These are phyloP conservation scores for Ustilago nuda DNA, from an alignment of 1,284 basidiomycete genomes.

Conservation along the genomic window DNA sequence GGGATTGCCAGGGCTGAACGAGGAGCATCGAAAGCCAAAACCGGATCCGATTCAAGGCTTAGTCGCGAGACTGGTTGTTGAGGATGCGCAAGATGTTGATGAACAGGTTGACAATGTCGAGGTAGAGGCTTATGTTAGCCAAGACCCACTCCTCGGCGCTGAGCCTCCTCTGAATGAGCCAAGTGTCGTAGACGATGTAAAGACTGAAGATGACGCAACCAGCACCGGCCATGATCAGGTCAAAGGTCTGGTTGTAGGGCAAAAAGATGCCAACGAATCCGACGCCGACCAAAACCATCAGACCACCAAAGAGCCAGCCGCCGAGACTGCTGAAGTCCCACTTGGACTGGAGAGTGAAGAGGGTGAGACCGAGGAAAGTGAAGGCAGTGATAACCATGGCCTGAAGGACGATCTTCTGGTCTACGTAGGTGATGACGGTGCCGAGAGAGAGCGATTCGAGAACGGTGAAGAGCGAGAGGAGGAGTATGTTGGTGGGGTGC, in stretches of 20 bases:
- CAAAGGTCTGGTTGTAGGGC: conserved; percentile 80
- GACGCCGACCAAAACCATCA: conserved; percentile 63
- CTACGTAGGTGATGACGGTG: conserved; percentile 80
- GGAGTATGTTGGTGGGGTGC: conserved; percentile 82
- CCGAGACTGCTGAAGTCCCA: conserved; percentile 84
- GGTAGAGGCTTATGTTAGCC: conserved; percentile 81
- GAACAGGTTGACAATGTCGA: conserved; percentile 77
- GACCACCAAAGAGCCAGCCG: conserved; percentile 81
- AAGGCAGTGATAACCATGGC: conserved; percentile 87
- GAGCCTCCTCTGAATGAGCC: conserved; percentile 79
- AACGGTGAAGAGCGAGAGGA: conserved; percentile 74
- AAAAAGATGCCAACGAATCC: conserved; percentile 80
- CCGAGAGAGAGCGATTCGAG: conserved; percentile 74
- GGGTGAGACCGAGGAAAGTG: conserved; percentile 81
- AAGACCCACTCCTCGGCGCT: conserved; percentile 89
- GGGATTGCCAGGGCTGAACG: background rate
- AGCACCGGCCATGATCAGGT: conserved; percentile 81
- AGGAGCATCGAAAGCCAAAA: background rate
- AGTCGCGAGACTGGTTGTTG: conserved; percentile 47
- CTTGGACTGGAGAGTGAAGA: conserved; percentile 82
- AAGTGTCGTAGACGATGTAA: conserved; percentile 79
- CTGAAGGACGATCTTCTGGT: conserved; percentile 82
- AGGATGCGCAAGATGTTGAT: conserved; percentile 75
- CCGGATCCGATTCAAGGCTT: background rate
- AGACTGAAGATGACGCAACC: conserved; percentile 82